These are phyloP conservation scores for Trichothecium roseum DNA, from an alignment of 2,329 filamentous ascomycete genomes.

Conservation along the genomic window DNA sequence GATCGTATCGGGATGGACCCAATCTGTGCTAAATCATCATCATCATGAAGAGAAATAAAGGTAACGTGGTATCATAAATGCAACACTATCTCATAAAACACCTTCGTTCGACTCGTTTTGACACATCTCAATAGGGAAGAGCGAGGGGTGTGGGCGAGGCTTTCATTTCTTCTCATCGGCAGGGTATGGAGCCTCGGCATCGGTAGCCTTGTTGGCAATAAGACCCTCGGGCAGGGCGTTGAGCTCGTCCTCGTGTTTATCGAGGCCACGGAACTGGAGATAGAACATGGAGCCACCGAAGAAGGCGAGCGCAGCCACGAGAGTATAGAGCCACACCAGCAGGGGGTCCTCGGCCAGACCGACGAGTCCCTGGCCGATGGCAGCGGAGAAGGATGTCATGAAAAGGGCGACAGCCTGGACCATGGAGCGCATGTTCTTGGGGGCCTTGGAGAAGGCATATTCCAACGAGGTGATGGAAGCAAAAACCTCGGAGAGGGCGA, in stretches of 20 bases:
- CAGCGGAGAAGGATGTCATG: constrained; percentile 57
- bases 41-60: too few species aligned
- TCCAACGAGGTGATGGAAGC: constrained; percentile 51
- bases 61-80: too few species aligned
- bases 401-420: constrained; percentile 60
- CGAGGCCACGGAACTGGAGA: constrained; percentile 50
- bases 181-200: not conserved
- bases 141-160: too few species aligned
- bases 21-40: too few species aligned
- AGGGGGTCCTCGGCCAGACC: constrained; percentile 45
- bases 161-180: constrained; percentile 2
- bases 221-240: constrained; percentile 42
- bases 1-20: too few species aligned
- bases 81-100: too few species aligned
- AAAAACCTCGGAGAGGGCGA: constrained; percentile 38
- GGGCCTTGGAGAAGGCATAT: constrained; percentile 68
- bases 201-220: constrained; percentile 10
- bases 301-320: constrained; percentile 55
- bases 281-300: constrained; percentile 58
- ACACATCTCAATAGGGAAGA: too few species aligned
- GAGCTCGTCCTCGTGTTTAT: constrained; percentile 54
- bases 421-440: constrained; percentile 65
- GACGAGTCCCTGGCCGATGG: constrained; percentile 50
- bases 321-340: constrained; percentile 63
- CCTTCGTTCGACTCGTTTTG: too few species aligned